Percentiles rank a stretch among this genome's conserved stretches.
These are phyloP conservation scores for Erythrophleum ivorense DNA, from an alignment of 331 rosid species.

Conservation along the genomic window DNA sequence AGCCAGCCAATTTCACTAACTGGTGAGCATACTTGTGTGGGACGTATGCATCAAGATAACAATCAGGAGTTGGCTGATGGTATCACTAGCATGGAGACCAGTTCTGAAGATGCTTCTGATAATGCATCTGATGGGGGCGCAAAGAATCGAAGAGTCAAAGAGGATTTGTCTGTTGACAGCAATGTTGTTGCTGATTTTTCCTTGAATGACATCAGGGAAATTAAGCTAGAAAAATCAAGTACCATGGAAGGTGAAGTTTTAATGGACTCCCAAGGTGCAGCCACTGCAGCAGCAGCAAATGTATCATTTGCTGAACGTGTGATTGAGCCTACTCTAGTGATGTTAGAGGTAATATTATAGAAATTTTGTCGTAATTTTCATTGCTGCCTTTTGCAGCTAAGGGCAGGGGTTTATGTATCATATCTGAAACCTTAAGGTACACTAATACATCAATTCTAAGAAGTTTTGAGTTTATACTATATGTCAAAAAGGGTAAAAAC, in stretches of 20 bases:
- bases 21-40: slow-evolving; percentile 55
- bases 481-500: too few species aligned
- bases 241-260: slow-evolving; percentile 54
- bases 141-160: slow-evolving; percentile 74
- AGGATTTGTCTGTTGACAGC: slow-evolving; percentile 63
- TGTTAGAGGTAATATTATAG: slow-evolving; percentile 77
- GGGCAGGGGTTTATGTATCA: background rate
- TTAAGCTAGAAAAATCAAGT: slow-evolving; percentile 61
- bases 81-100: slow-evolving; percentile 80
- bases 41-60: slow-evolving; percentile 49
- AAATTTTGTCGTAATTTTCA: slow-evolving; percentile 21
- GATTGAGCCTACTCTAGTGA: slow-evolving; percentile 93
- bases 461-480: too few species aligned
- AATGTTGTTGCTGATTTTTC: slow-evolving; percentile 60
- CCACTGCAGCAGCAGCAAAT: slow-evolving; percentile 57
- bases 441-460: too few species aligned
- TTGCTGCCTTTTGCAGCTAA: slow-evolving; percentile 20
- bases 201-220: slow-evolving; percentile 56
- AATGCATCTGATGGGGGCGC: slow-evolving; percentile 66
- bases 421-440: slow-evolving; percentile 2
- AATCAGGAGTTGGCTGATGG: slow-evolving; percentile 63
- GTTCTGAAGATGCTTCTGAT: slow-evolving; percentile 62
- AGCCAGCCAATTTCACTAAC: slow-evolving; percentile 47
- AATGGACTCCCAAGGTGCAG: slow-evolving; percentile 69
- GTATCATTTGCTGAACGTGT: slow-evolving; percentile 84